Base-by-base conservation (phyloP, 2,329 filamentous ascomycete species). In the Rutstroemia sp. region DNA sequence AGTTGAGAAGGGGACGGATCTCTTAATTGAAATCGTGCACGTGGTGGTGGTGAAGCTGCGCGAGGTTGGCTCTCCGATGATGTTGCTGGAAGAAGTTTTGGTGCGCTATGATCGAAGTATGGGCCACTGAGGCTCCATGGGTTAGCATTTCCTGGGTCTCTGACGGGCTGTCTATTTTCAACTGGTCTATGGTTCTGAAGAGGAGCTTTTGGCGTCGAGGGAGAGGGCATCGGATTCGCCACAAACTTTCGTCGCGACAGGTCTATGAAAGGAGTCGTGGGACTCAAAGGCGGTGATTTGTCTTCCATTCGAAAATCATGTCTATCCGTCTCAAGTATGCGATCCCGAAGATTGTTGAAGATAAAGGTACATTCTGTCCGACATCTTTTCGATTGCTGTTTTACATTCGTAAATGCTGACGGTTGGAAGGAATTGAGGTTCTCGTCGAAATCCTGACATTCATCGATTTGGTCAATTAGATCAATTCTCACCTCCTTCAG, bases 401-500 rank as follows among this genome's bases (percentile, higher is more conserved):
- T 56, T 19, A 67, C 47, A 34, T 46, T 58, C 2, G 47, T 46
- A 38, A 67, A 68, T 19, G 60, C 58, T 44, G 58, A 55, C 8
- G 55, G 54, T 12, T 64, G 60, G 52, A 68, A 68, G 3, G 57
- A 59, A 19, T 63, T 58, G 16, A 60, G 61, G 17, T 65, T 62
- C 23, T 68, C 66, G 36, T 67, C 65, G 34, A 63, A 64, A 45
- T 65, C 64, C 36, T 63, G 56, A 39, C 61, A 64, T 23, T 62
- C 61, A 52, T 66, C 61, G 34, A 67, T 64, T 46, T 61, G 63
- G 40, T 68, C 66, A 17, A 64, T 61, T 1, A 68, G 48, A 36
- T 64, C 64, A 48, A 63, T 64, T 40, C 61, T 63, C 8, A 68
- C 51, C 38, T 67, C 58, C 46, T 66, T 68, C 19, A 68, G 55